phyloP scores from a whole-genome alignment of 2,329 filamentous ascomycete genomes.

The Trichoderma sp. region DNA sequence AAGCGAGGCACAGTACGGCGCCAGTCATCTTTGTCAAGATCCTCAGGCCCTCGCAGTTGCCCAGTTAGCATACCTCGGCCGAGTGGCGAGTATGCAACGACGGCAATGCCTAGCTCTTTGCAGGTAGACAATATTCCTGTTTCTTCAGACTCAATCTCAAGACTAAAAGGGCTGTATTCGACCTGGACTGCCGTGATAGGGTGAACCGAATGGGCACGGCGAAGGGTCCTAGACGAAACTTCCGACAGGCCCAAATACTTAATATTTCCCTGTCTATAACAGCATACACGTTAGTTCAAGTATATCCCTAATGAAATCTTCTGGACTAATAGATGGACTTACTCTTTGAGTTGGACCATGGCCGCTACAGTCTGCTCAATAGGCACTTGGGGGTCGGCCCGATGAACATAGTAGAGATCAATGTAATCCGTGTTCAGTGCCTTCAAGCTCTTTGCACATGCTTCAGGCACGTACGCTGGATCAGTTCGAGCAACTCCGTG shows the following conservation, averaged over 20 bases:
- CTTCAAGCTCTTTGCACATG: slow-evolving; percentile 44
- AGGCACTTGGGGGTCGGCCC: slow-evolving; percentile 51
- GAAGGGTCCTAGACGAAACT: slow-evolving; percentile 52
- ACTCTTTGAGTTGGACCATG: slow-evolving; percentile 51
- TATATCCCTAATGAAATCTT: not conserved
- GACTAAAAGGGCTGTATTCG: slow-evolving; percentile 57
- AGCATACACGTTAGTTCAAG: not conserved
- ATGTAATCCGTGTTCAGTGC: slow-evolving; percentile 56
- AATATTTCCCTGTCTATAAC: slow-evolving; percentile 40
- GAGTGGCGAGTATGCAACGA: slow-evolving; percentile 63
- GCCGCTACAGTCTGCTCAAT: slow-evolving; percentile 55
- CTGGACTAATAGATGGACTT: not conserved
- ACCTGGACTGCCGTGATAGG: slow-evolving; percentile 57
- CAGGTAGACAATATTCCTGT: slow-evolving; percentile 57
- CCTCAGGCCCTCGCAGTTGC: slow-evolving; percentile 48
- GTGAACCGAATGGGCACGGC: slow-evolving; percentile 54
- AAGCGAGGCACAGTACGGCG: slow-evolving; percentile 34
- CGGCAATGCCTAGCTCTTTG: slow-evolving; percentile 59
- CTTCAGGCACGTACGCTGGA: slow-evolving; percentile 30
- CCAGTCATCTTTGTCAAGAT: slow-evolving; percentile 52
- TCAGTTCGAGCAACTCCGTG: slow-evolving; percentile 1
- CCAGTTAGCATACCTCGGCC: slow-evolving; percentile 63
- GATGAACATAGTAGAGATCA: slow-evolving; percentile 60
- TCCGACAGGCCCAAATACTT: slow-evolving; percentile 61
- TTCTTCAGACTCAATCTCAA: slow-evolving; percentile 61